Conservation (phyloP, 192 early-diverging fungal genomes). For the Coemansia nantahalensis region DNA sequence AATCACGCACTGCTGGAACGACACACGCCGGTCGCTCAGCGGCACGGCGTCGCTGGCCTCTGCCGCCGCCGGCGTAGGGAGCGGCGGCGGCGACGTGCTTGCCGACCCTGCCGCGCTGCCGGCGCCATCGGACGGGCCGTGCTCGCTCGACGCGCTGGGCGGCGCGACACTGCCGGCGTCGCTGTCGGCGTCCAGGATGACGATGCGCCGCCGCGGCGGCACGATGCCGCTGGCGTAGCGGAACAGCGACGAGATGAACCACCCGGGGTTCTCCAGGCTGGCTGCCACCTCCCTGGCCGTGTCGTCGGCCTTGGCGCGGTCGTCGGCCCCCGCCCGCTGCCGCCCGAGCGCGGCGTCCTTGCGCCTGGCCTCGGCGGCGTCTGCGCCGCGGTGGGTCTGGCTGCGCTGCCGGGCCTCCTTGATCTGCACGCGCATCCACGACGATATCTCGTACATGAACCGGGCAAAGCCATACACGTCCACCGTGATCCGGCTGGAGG, state of each 20-base stretch:
- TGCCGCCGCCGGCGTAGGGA: too few species aligned
- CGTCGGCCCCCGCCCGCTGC: background rate
- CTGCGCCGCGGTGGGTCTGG: slow-evolving; percentile 41
- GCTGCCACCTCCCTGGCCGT: slow-evolving; percentile 24
- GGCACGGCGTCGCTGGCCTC: too few species aligned
- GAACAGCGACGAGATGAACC: slow-evolving; percentile 50
- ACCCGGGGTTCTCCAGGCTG: slow-evolving; percentile 47
- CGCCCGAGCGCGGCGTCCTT: too few species aligned
- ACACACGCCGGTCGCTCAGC: background rate
- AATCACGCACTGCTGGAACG: too few species aligned
- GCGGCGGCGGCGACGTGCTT: background rate
- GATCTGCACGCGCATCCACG: slow-evolving; percentile 61
- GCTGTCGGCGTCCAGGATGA: slow-evolving; percentile 12
- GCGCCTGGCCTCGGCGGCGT: slow-evolving; percentile 9
- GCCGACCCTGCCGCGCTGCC: too few species aligned
- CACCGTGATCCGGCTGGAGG: slow-evolving; percentile 36
- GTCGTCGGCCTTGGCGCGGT: slow-evolving; percentile 19
- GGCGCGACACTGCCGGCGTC: background rate
- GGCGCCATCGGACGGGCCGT: background rate
- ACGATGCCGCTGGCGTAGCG: slow-evolving; percentile 31
- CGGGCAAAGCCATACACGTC: slow-evolving; percentile 71
- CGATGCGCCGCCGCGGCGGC: slow-evolving; percentile 31
- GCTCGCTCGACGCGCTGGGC: too few species aligned
- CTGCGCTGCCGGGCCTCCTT: slow-evolving; percentile 39
- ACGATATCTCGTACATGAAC: slow-evolving; percentile 70